Conservation (phyloP, 148 eudicot species). For the Chenopodium berlandieri region DNA sequence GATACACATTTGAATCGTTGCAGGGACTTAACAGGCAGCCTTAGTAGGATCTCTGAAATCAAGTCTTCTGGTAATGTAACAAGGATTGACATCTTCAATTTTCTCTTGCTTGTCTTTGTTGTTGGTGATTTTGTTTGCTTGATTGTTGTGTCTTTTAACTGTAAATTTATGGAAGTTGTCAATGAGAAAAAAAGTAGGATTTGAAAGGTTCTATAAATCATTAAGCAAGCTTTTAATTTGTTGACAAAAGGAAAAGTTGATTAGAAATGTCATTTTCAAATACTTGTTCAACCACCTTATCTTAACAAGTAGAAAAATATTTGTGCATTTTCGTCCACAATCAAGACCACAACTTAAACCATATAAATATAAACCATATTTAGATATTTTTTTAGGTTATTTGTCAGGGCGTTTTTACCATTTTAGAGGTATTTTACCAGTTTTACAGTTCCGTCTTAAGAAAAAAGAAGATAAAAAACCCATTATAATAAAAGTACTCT, state of each 20-base stretch:
- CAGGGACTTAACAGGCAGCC: slow-evolving; percentile 34
- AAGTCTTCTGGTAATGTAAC: slow-evolving; percentile 25
- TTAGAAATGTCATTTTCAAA: not conserved
- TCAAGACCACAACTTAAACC: no score
- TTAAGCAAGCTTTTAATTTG: not conserved
- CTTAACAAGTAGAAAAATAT: no score
- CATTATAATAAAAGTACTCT: no score
- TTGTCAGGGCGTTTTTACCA: no score
- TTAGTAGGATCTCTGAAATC: slow-evolving; percentile 24
- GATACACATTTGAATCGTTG: slow-evolving; percentile 26
- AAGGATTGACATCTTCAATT: slow-evolving; percentile 7
- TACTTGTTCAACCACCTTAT: not conserved
- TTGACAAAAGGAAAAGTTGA: not conserved
- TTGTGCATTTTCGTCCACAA: no score
- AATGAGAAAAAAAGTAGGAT: not conserved
- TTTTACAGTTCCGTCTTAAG: no score
- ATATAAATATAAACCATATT: no score
- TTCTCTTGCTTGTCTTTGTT: not conserved
- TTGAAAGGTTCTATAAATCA: not conserved
- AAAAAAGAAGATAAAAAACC: no score
- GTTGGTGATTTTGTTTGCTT: not conserved
- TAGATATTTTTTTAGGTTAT: no score
- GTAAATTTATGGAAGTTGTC: not conserved
- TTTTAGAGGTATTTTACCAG: no score
- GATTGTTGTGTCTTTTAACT: not conserved